Percentiles rank a stretch among this genome's conserved stretches.
Evolutionary conservation across 2,329 filamentous ascomycete genomes (phyloP).

Genomic region (Cryphonectria naterciae): DNA sequence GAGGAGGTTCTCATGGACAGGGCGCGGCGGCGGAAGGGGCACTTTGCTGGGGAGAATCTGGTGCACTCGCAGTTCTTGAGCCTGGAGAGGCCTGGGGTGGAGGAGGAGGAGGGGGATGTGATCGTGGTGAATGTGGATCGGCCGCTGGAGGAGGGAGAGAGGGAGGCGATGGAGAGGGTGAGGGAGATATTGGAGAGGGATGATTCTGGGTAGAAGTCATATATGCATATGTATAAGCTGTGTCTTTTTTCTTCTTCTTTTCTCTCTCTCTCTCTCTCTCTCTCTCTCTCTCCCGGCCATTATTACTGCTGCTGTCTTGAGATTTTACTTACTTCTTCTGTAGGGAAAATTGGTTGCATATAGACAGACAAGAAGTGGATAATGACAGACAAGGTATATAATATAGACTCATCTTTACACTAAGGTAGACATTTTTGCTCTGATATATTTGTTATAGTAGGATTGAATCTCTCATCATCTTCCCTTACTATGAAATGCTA

Average conservation of each 20-base stretch:
- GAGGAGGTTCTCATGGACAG: constrained; percentile 66
- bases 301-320: too few relatives aligned
- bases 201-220: background rate
- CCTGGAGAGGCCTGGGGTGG: constrained; percentile 62
- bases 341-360: background rate
- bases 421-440: too few relatives aligned
- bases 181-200: constrained; percentile 28
- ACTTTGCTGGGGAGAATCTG: constrained; percentile 78
- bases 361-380: background rate
- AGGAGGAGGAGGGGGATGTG: constrained; percentile 54
- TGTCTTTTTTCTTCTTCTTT: background rate
- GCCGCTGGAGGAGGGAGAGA: constrained; percentile 49
- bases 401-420: background rate
- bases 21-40: constrained; percentile 64
- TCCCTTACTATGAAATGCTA: background rate
- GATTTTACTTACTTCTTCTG: too few relatives aligned
- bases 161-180: constrained; percentile 42
- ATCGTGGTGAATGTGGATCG: constrained; percentile 55
- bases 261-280: background rate
- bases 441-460: too few relatives aligned
- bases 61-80: constrained; percentile 72
- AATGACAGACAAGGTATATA: background rate
- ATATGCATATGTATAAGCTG: background rate
- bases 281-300: too few relatives aligned
- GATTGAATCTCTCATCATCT: too few relatives aligned